phyloP scores from a whole-genome alignment of 2,329 filamentous ascomycete species.

The Fusarium floridanum region DNA sequence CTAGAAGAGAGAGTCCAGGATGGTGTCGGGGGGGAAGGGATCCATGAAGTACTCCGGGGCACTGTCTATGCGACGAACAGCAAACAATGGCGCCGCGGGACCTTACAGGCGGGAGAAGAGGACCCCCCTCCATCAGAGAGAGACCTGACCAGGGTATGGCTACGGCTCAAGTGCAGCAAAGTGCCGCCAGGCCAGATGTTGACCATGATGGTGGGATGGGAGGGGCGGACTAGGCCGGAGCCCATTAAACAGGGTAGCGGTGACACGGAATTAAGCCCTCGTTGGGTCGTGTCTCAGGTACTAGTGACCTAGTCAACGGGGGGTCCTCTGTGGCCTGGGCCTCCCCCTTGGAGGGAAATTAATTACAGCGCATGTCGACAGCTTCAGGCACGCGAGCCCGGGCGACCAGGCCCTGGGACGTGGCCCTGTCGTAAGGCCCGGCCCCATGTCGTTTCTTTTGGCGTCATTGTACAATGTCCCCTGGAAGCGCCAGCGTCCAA shows the following conservation, averaged over 20 bases:
- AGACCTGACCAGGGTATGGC: conserved; percentile 11
- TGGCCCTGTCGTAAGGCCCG: conserved; percentile 4
- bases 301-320: conserved; percentile 32
- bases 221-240: conserved; percentile 23
- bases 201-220: conserved; percentile 31
- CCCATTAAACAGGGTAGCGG: conserved; percentile 35
- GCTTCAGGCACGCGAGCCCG: conserved; percentile 36
- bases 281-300: conserved; percentile 35
- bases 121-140: background rate
- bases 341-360: conserved; percentile 35
- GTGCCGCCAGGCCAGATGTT: conserved; percentile 24
- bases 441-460: conserved; percentile 18
- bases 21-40: conserved; percentile 25
- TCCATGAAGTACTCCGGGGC: conserved; percentile 41
- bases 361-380: conserved; percentile 42
- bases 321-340: conserved; percentile 7
- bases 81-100: conserved; percentile 21
- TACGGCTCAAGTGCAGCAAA: conserved; percentile 17
- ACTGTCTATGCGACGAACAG: conserved; percentile 25
- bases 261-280: conserved; percentile 21
- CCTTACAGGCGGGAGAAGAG: background rate
- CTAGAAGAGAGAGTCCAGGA: background rate
- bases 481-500: background rate
- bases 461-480: background rate
- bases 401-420: conserved; percentile 31